phyloP scores from a whole-genome alignment of 208 protist genomes.

The Crithidia expoeki region DNA sequence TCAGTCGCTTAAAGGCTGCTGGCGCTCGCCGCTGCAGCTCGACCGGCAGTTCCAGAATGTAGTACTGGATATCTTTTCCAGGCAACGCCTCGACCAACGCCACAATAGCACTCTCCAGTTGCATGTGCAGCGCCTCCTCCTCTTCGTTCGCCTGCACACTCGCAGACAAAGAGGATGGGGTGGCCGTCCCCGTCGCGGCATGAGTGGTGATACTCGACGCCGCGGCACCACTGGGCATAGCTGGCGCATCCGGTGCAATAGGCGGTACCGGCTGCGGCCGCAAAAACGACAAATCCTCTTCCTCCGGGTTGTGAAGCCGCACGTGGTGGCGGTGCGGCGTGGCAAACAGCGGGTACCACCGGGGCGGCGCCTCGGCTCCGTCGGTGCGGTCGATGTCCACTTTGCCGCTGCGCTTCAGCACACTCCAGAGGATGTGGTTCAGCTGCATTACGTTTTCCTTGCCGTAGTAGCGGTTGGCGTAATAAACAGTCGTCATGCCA shows the following conservation, averaged over 20 bases:
- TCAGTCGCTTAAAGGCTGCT: conserved; percentile 69
- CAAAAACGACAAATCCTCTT: conserved; percentile 81
- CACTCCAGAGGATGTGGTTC: conserved; percentile 74
- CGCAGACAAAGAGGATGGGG: background rate
- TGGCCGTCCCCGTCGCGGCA: no score
- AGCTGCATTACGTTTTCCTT: conserved; percentile 63
- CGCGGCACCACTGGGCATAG: conserved; percentile 14
- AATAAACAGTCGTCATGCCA: conserved; percentile 82
- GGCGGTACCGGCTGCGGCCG: conserved; percentile 4
- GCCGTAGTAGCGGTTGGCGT: conserved; percentile 88
- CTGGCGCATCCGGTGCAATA: background rate
- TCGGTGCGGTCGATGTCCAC: conserved; percentile 75
- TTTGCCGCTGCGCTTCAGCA: conserved; percentile 81
- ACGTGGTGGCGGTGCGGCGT: conserved; percentile 59
- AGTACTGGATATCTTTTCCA: conserved; percentile 73
- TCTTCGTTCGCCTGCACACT: background rate
- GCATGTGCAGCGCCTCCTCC: conserved; percentile 15
- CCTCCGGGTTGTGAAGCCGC: conserved; percentile 60
- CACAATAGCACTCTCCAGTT: conserved; percentile 57
- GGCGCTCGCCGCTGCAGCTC: conserved; percentile 49
- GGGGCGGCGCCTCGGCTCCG: conserved; percentile 54
- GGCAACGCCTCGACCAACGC: conserved; percentile 52
- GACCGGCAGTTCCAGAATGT: conserved; percentile 60
- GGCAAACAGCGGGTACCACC: conserved; percentile 76
- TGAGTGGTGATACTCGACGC: no score